Base-by-base conservation (phyloP, 371 early-diverging fungal species). In the Rhizomucor pusillus region DNA sequence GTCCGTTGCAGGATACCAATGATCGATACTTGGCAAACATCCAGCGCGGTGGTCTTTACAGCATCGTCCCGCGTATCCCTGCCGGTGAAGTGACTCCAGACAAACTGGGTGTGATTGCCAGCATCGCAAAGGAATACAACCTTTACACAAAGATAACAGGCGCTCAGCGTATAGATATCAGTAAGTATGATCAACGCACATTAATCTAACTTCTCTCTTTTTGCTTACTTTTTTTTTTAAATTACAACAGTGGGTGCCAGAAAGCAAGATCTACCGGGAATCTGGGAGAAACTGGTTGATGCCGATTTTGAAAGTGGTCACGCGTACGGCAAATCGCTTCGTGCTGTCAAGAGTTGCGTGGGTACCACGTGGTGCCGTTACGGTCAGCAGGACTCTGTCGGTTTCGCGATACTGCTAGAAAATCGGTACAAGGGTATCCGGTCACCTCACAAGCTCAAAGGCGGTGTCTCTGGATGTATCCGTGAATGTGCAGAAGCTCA, bases 401-500 rank as follows among this genome's bases (percentile, higher is more conserved):
- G 85, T 0, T 82, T 84, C 48, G 87, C 87, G 46, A 79, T 87
- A 39, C 52, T 57, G 43, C 69, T 87, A 16, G 87, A 87, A 63
- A 71, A 85, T 59, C 65, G 87, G 9, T 87, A 87, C 69, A 85
- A 84, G 52, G 85, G 85, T 24, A 64, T 87, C 35, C 77, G 87
- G 6, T 71, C 85, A 11, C 87, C 87, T 22, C 87, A 87, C 63
- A 87, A 87, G 54, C 50, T 87, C 48, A 87, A 80, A 43, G 78
- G 73, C 41, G 82, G 71, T 41, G 85, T 85, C 14, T 79, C 78
- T 50, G 85, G 84, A 24, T 86, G 84, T 56, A 73, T 86, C 40
- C 78, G 86, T 52, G 86, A 86, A 59, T 86, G 86, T 59, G 85
- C 87, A 9, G 87, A 87, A 63, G 84, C 87, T n/a, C 83, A 82